A percentile compares a stretch with the other conserved stretches of the same genome.
phyloP scores from a whole-genome alignment of 2,329 filamentous ascomycete species.

The Grosmannia serpens region DNA sequence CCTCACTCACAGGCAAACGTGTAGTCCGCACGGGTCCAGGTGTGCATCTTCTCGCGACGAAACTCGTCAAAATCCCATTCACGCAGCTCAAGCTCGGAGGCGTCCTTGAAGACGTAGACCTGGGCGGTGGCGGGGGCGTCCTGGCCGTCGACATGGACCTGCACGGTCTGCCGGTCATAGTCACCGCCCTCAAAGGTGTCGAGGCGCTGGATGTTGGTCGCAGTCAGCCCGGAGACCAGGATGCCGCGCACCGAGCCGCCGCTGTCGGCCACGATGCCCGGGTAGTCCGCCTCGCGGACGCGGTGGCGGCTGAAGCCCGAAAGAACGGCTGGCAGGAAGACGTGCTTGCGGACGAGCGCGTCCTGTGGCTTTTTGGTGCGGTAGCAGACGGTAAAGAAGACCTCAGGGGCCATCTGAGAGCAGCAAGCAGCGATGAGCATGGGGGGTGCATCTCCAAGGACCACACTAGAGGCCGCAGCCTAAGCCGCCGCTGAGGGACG shows the following conservation, averaged over 20 bases:
- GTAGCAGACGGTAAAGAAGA: constrained; percentile 80
- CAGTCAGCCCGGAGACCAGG: constrained; percentile 66
- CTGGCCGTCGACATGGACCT: constrained; percentile 34
- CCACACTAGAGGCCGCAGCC: background rate
- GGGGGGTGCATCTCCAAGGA: too few species aligned
- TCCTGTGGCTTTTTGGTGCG: constrained; percentile 37
- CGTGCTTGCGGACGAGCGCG: constrained; percentile 43
- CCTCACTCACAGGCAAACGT: constrained; percentile 20
- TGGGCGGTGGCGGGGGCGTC: constrained; percentile 38
- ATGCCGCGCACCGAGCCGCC: constrained; percentile 58
- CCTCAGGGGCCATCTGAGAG: constrained; percentile 62
- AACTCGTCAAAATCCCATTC: constrained; percentile 92
- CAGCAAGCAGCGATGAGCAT: too few species aligned
- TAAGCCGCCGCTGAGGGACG: background rate
- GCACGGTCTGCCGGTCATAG: constrained; percentile 48
- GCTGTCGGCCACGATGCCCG: constrained; percentile 53
- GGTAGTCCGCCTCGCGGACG: constrained; percentile 64
- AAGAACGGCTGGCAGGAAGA: constrained; percentile 64
- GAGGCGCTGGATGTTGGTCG: constrained; percentile 61
- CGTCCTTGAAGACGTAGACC: constrained; percentile 53
- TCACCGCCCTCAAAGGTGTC: constrained; percentile 74
- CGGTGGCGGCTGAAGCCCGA: constrained; percentile 59
- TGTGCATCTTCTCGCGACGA: constrained; percentile 55
- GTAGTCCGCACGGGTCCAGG: constrained; percentile 41
- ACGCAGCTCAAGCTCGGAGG: constrained; percentile 46